Percentiles rank a stretch among this genome's conserved stretches.
Conservation (phyloP, 345 rosid genomes). For the Sisymbrium irio region DNA sequence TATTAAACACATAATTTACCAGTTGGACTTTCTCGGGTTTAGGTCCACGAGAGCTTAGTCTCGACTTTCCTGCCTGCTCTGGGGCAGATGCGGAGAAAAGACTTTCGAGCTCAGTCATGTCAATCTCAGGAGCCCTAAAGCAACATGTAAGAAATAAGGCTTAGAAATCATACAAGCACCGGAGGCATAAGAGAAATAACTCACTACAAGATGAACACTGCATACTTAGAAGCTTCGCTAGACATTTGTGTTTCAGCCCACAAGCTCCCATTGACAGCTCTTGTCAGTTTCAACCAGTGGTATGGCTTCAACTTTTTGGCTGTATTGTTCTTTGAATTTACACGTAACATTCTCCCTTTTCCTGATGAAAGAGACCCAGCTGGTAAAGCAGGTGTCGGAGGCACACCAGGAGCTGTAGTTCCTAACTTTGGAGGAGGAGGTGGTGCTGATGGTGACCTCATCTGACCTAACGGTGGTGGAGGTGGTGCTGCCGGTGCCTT, state of each 20-base stretch:
- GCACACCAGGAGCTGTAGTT: constrained; percentile 17
- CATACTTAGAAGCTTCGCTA: constrained; percentile 82
- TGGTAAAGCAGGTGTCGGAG: constrained; percentile 59
- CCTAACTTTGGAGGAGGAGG: constrained; percentile 54
- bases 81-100: constrained; percentile 80
- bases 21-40: constrained; percentile 89
- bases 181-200: constrained; percentile 13
- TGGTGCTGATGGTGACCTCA: constrained; percentile 33
- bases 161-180: constrained; percentile 9
- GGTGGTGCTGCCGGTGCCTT: constrained; percentile 36
- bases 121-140: constrained; percentile 89
- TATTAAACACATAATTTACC: constrained; percentile 43
- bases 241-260: constrained; percentile 97
- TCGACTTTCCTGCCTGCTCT: constrained; percentile 49
- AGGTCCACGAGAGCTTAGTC: constrained; percentile 46
- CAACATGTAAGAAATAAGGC: constrained; percentile 14
- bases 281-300: constrained; percentile 94
- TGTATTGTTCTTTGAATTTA: constrained; percentile 51
- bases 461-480: constrained; percentile 46
- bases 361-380: constrained; percentile 50
- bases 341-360: constrained; percentile 71
- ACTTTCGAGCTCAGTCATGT: constrained; percentile 89
- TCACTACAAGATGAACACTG: constrained; percentile 19
- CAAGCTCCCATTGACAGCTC: constrained; percentile 92
- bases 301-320: constrained; percentile 85